Percentiles rank a stretch among this genome's conserved stretches.
phyloP scores from a whole-genome alignment of 345 rosid genomes.

The Brassica carinata region DNA sequence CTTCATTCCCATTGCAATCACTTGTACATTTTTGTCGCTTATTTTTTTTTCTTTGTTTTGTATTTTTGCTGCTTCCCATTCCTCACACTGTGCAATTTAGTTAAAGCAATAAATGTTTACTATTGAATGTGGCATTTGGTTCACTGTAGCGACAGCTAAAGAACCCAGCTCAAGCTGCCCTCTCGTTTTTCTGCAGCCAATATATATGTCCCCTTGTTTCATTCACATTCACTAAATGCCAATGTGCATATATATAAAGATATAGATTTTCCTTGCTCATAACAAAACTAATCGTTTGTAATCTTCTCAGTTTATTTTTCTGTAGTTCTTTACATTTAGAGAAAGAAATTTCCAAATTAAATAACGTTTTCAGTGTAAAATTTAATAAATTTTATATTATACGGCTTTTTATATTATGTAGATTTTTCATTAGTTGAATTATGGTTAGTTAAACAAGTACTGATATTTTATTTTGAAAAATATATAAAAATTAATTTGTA shows the following conservation, averaged over 20 bases:
- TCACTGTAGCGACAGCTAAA: slow-evolving; percentile 38
- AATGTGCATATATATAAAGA: background rate
- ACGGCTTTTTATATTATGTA: background rate
- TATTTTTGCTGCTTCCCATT: slow-evolving; percentile 19
- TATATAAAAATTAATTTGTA: no score
- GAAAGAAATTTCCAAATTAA: background rate
- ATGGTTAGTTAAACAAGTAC: no score
- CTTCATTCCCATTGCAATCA: slow-evolving; percentile 17
- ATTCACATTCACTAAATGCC: slow-evolving; percentile 29
- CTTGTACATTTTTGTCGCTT: background rate
- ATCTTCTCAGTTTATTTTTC: background rate
- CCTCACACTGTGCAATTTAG: background rate
- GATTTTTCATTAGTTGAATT: background rate
- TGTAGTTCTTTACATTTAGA: background rate
- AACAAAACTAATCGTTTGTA: background rate
- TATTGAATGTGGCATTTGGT: slow-evolving; percentile 31
- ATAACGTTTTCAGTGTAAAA: background rate
- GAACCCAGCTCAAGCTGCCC: slow-evolving; percentile 34
- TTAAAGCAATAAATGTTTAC: background rate
- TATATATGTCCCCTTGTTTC: slow-evolving; percentile 34
- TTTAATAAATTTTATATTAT: background rate
- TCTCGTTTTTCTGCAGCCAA: slow-evolving; percentile 35
- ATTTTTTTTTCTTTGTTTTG: background rate
- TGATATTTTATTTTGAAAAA: background rate
- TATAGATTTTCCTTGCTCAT: background rate